phyloP scores from a whole-genome alignment of 2,329 filamentous ascomycete species.

The Mollisia scopiformis region DNA sequence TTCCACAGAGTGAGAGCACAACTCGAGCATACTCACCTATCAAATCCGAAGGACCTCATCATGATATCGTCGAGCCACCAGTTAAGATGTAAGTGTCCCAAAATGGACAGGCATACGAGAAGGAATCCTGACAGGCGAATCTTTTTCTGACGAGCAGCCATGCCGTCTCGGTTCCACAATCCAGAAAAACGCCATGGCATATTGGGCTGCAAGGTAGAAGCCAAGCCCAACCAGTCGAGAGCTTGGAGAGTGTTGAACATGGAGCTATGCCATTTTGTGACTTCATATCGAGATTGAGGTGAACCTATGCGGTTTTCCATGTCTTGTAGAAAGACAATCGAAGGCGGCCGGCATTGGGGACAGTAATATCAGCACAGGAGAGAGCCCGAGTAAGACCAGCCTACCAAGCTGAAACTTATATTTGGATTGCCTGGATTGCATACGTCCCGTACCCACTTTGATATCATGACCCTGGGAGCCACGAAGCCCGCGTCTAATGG shows the following conservation, averaged over 20 bases:
- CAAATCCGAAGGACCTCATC: background rate
- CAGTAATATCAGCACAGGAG: background rate
- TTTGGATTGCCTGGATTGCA: background rate
- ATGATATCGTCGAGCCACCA: background rate
- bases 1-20: no score
- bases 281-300: no score
- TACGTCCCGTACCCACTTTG: background rate
- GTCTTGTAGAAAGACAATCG: background rate
- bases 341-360: background rate
- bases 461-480: background rate
- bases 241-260: no score
- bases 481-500: slow-evolving; percentile 1
- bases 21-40: background rate
- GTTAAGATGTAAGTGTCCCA: background rate
- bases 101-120: background rate
- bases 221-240: background rate
- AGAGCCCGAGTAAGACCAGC: background rate
- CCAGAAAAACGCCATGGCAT: background rate
- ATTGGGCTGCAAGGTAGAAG: background rate
- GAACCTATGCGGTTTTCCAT: no score
- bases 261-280: no score
- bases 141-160: background rate
- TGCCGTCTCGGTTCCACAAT: background rate
- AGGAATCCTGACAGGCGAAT: background rate
- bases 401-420: background rate